phyloP scores from a whole-genome alignment of 495 filamentous ascomycete species.

The Copromyces sp. region DNA sequence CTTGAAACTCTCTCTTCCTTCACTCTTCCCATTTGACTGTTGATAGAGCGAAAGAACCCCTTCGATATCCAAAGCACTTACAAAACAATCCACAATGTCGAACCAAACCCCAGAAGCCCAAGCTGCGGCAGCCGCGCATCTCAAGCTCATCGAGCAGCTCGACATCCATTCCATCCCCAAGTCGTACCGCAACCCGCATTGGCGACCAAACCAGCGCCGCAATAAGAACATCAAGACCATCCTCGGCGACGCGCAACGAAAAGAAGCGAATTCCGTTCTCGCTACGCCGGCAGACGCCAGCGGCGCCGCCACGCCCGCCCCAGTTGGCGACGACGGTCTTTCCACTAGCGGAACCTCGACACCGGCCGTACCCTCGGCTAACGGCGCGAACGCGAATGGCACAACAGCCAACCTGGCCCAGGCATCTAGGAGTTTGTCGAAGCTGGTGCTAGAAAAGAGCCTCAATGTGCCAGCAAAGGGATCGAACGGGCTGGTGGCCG shows the following conservation, averaged over 20 bases:
- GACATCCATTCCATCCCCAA: conserved; percentile 75
- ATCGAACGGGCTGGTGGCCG: conserved; percentile 18
- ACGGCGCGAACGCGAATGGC: conserved; percentile 9
- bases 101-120: conserved; percentile 20
- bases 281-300: conserved; percentile 69
- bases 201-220: conserved; percentile 85
- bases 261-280: conserved; percentile 60
- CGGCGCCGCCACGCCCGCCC: conserved; percentile 62
- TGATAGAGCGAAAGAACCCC: background rate
- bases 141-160: conserved; percentile 65
- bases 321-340: conserved; percentile 35
- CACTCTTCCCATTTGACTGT: background rate
- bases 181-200: conserved; percentile 77
- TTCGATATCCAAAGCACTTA: background rate
- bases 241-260: conserved; percentile 76
- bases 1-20: background rate
- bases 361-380: conserved; percentile 37
- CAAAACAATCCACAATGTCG: conserved; percentile 18
- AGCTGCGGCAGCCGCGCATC: conserved; percentile 40
- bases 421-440: conserved; percentile 72
- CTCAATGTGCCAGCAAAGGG: conserved; percentile 18
- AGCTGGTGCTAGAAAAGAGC: conserved; percentile 70
- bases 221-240: conserved; percentile 99
- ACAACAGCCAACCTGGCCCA: conserved; percentile 59
- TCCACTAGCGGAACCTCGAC: conserved; percentile 50